phyloP scores from a whole-genome alignment of 1,284 basidiomycete genomes.

The Microbotryum intermedium region DNA sequence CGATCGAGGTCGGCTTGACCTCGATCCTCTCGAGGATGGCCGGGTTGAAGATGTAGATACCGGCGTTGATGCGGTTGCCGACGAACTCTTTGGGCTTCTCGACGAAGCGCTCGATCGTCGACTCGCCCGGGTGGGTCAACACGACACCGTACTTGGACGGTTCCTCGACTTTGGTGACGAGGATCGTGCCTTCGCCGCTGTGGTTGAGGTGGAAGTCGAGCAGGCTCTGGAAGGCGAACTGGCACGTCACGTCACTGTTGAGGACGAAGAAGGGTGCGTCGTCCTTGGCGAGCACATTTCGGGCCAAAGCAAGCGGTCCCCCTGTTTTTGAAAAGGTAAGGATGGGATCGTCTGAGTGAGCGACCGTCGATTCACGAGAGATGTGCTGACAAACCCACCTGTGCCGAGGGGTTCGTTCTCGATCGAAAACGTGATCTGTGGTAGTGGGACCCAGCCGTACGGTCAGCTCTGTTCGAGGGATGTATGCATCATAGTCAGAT shows the following conservation, averaged over 20 bases:
- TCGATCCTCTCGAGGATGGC: constrained; percentile 45
- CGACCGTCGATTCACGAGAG: too few species aligned
- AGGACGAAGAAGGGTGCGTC: constrained; percentile 48
- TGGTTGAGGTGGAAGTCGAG: constrained; percentile 47
- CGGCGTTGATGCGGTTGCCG: constrained; percentile 48
- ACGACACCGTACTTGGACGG: constrained; percentile 48
- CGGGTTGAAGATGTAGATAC: constrained; percentile 50
- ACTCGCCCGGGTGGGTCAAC: constrained; percentile 42
- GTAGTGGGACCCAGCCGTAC: neutral
- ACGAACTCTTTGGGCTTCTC: constrained; percentile 49
- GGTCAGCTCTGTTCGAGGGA: neutral
- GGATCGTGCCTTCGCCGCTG: constrained; percentile 46
- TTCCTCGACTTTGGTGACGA: constrained; percentile 49
- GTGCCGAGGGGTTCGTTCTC: constrained; percentile 47
- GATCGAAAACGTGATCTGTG: constrained; percentile 44
- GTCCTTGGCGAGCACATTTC: constrained; percentile 47
- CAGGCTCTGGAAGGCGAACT: constrained; percentile 43
- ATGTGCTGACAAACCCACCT: constrained; percentile 31
- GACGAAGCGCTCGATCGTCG: constrained; percentile 48
- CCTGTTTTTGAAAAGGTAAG: constrained; percentile 33
- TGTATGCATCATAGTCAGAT: neutral
- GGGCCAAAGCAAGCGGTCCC: constrained; percentile 46
- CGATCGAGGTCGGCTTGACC: constrained; percentile 46
- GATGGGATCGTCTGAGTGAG: too few species aligned
- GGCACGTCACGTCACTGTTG: constrained; percentile 48